Conservation (phyloP, 1,284 basidiomycete species). For the Trichosporon coremiiforme region DNA sequence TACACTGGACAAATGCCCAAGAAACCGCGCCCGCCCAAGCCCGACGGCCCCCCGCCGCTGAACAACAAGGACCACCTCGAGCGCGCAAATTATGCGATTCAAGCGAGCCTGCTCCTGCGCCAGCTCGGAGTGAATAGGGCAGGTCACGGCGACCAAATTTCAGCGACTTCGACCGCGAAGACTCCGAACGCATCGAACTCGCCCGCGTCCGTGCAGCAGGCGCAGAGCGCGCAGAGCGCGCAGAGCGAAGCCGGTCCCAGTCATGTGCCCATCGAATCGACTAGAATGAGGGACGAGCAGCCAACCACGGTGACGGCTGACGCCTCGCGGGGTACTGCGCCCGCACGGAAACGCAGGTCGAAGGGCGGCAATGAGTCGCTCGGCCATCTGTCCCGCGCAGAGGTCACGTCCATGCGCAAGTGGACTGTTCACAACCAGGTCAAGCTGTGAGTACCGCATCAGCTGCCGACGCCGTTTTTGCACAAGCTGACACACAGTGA, state of each 20-base stretch:
- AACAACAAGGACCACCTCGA: slow-evolving; percentile 48
- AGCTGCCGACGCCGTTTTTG: neutral
- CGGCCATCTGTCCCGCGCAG: slow-evolving; percentile 35
- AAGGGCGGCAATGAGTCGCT: slow-evolving; percentile 13
- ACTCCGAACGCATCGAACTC: neutral
- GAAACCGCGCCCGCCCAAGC: slow-evolving; percentile 1
- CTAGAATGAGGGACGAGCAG: no score
- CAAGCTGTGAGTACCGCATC: slow-evolving; percentile 40
- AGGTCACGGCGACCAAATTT: slow-evolving; percentile 4
- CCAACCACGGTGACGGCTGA: neutral
- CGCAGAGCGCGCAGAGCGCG: neutral
- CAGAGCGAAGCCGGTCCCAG: neutral
- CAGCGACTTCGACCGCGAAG: neutral
- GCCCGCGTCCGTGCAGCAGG: no score
- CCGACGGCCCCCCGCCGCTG: slow-evolving; percentile 35
- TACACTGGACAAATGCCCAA: neutral
- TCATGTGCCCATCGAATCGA: no score
- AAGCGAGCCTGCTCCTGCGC: slow-evolving; percentile 48
- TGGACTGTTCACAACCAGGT: slow-evolving; percentile 51
- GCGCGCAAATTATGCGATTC: slow-evolving; percentile 48
- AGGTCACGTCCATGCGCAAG: slow-evolving; percentile 38
- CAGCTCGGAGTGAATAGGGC: slow-evolving; percentile 29
- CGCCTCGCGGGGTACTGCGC: neutral
- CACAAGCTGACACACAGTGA: slow-evolving; percentile 39
- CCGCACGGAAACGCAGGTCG: neutral